These are phyloP conservation scores for Didymella pinodella DNA, from an alignment of 2,329 filamentous ascomycete species.

Conservation along the genomic window DNA sequence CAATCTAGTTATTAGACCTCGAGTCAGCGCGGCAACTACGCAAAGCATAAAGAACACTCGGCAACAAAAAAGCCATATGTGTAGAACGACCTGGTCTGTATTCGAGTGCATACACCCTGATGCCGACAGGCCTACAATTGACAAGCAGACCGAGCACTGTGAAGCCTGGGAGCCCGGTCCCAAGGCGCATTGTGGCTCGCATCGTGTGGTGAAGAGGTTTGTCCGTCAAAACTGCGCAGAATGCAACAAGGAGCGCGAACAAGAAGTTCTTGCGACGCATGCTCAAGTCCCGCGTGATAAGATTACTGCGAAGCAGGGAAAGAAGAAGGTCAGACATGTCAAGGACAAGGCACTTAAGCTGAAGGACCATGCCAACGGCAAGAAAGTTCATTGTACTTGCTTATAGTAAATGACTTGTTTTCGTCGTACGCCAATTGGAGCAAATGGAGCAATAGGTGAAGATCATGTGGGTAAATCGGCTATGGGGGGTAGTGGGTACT, in stretches of 20 bases:
- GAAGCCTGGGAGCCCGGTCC: neutral
- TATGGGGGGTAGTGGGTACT: neutral
- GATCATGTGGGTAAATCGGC: neutral
- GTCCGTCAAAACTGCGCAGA: neutral
- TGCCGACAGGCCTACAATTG: neutral
- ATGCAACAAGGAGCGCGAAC: neutral
- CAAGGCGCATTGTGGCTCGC: neutral
- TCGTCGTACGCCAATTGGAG: neutral
- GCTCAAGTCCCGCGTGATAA: neutral
- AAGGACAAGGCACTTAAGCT: neutral
- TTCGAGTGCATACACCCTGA: neutral
- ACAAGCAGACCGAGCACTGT: neutral
- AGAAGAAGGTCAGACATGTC: neutral
- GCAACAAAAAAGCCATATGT: neutral
- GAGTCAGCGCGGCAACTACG: neutral
- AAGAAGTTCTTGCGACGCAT: neutral
- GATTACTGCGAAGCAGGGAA: neutral
- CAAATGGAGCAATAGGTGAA: neutral
- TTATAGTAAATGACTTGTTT: neutral
- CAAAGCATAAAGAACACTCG: neutral
- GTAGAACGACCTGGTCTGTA: neutral
- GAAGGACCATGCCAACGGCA: neutral
- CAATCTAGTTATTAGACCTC: neutral
- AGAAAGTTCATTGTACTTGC: neutral
- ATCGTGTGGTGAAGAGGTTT: neutral